phyloP scores from a whole-genome alignment of 352 stramenopile genomes.

The Globisporangium polare region DNA sequence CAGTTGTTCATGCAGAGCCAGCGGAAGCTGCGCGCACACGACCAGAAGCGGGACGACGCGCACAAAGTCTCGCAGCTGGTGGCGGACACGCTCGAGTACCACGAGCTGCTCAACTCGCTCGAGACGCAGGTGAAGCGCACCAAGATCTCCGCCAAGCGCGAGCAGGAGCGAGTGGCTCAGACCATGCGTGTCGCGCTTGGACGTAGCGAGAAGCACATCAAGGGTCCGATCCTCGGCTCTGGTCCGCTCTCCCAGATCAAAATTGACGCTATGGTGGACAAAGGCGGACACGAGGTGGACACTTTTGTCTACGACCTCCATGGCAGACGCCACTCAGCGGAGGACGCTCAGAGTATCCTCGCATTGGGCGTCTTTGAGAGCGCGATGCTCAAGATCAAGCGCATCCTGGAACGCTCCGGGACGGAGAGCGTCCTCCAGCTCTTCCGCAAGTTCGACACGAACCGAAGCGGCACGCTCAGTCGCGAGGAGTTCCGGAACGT shows the following conservation, averaged over 20 bases:
- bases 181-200: conserved; percentile 28
- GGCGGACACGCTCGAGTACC: conserved; percentile 54
- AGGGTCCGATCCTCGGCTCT: conserved; percentile 31
- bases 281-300: background rate
- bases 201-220: conserved; percentile 25
- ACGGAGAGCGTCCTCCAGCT: conserved; percentile 18
- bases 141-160: conserved; percentile 31
- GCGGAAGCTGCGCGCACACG: conserved; percentile 32
- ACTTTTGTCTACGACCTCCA: conserved; percentile 60
- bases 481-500: conserved; percentile 39
- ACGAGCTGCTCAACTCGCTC: conserved; percentile 32
- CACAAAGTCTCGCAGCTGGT: conserved; percentile 37
- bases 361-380: conserved; percentile 32
- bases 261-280: conserved; percentile 21
- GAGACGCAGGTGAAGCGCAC: conserved; percentile 40
- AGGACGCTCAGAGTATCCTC: conserved; percentile 23
- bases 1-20: conserved; percentile 37
- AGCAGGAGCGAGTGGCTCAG: conserved; percentile 39
- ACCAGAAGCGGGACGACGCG: conserved; percentile 25
- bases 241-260: conserved; percentile 46
- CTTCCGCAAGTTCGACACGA: conserved; percentile 46
- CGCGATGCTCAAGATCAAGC: conserved; percentile 56
- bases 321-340: conserved; percentile 35
- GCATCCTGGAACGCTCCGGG: conserved; percentile 17
- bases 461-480: conserved; percentile 45